Evolutionary conservation across 345 rosid genomes (phyloP), one percentile per base, ranked within the genome.

Genomic region (Eucalyptus paniculata): DNA sequence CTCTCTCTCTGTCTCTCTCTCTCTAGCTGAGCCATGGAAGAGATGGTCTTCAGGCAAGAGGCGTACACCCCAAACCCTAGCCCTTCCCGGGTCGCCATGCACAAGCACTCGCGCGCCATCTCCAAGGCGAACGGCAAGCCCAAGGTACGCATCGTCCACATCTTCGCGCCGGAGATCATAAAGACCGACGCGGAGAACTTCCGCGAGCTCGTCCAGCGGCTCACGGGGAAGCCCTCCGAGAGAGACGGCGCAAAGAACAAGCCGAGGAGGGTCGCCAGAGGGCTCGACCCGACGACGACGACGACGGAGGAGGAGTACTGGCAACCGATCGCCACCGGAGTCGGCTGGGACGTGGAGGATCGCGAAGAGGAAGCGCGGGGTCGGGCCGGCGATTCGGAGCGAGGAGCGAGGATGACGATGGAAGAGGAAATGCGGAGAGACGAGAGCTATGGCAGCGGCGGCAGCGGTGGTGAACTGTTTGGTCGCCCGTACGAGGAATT

Each of bases 111-210:
- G 32, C 92, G 89, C 9, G 85, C 91, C 26, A 93, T 95, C 53
- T 91, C 96, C 67, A 96, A 97, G 92, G 50, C 93, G 32, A 96
- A 77, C 85, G 12, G 85, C 85, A 77, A 96, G 95, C 98, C 98
- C 5, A 95, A 95, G 93, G 94, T 97, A 21, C 94, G 98, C 42
- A 96, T 98, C 49, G 94, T 97, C 89, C 99, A 98, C 94, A 94
- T 97, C 90, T 95, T 94, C 91, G 98, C 98, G 50, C 99, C 99
- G 24, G 98, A 97, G 93, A 96, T 98, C 93, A 98, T 97, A 95
- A 95, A 96, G 91, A 97, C 99, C 34, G 99, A 97, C 91, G 98
- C 91, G 24, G 96, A 95, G 15, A 97, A 95, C 94, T 98, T 98
- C 91, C 90, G 98, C 72, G 99, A 96, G 90, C 92, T 98, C 51